These are phyloP conservation scores for Ophiobolus disseminans DNA, from an alignment of 2,329 filamentous ascomycete species.

Conservation along the genomic window DNA sequence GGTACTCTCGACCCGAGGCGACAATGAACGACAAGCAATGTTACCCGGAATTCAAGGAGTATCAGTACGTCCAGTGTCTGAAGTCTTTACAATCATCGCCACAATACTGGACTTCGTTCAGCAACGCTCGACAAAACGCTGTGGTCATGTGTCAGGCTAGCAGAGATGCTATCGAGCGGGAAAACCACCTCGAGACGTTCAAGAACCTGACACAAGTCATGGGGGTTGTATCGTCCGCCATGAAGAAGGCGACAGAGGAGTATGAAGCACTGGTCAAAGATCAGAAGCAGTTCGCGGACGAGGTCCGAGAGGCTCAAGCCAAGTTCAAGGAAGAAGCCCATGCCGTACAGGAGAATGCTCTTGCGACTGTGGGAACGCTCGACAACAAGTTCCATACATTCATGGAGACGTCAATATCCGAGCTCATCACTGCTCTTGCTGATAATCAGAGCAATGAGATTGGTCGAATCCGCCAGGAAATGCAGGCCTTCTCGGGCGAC, in stretches of 20 bases:
- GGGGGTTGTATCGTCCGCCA: conserved; percentile 25
- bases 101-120: conserved; percentile 70
- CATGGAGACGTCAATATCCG: conserved; percentile 24
- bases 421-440: conserved; percentile 24
- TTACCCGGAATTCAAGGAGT: conserved; percentile 42
- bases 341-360: conserved; percentile 26
- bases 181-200: conserved; percentile 46
- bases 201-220: conserved; percentile 42
- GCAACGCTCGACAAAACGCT: conserved; percentile 67
- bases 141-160: conserved; percentile 68
- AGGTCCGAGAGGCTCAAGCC: conserved; percentile 27
- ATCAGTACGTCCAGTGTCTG: conserved; percentile 59
- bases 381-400: conserved; percentile 30
- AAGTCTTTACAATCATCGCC: conserved; percentile 60
- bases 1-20: conserved; percentile 19
- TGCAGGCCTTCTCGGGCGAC: conserved; percentile 30
- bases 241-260: conserved; percentile 31
- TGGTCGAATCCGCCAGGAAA: conserved; percentile 16
- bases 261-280: conserved; percentile 31
- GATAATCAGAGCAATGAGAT: conserved; percentile 25
- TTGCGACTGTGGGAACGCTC: conserved; percentile 21
- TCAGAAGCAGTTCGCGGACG: conserved; percentile 31
- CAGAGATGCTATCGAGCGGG: conserved; percentile 65
- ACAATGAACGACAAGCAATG: conserved; percentile 33
- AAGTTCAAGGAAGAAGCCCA: conserved; percentile 25